phyloP scores from a whole-genome alignment of 2,329 filamentous ascomycete species.

The Colletotrichum brevisporum region DNA sequence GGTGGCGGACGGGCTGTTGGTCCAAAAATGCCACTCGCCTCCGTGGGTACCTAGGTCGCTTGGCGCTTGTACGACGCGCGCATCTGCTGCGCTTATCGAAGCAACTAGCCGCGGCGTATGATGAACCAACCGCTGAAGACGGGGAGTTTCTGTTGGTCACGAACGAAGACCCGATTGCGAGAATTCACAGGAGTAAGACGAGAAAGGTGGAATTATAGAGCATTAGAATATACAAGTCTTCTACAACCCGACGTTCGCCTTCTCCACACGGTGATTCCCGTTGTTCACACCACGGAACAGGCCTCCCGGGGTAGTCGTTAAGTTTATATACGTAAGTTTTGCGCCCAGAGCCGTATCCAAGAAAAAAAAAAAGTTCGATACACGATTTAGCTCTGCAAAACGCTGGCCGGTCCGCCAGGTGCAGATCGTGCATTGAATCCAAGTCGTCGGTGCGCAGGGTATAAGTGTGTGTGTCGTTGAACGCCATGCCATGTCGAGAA shows the following conservation, averaged over 20 bases:
- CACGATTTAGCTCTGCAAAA: slow-evolving; percentile 25
- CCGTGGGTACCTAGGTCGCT: too few relatives aligned
- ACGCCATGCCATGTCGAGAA: slow-evolving; percentile 40
- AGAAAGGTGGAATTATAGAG: slow-evolving; percentile 53
- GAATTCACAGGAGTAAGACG: background rate
- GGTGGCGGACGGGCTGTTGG: too few relatives aligned
- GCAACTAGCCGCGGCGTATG: too few relatives aligned
- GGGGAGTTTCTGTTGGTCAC: too few relatives aligned
- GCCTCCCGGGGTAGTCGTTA: slow-evolving; percentile 39
- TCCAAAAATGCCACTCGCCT: too few relatives aligned
- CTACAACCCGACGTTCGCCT: slow-evolving; percentile 38
- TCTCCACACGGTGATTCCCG: slow-evolving; percentile 38
- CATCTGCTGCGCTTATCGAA: too few relatives aligned
- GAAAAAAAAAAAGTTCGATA: slow-evolving; percentile 28
- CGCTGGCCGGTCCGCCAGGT: slow-evolving; percentile 23
- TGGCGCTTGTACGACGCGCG: too few relatives aligned
- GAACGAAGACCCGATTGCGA: background rate
- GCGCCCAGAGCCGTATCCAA: slow-evolving; percentile 37
- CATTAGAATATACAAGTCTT: slow-evolving; percentile 52
- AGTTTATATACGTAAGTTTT: slow-evolving; percentile 34
- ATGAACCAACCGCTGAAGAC: too few relatives aligned
- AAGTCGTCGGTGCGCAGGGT: slow-evolving; percentile 41
- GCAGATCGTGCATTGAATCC: slow-evolving; percentile 30
- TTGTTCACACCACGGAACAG: slow-evolving; percentile 37
- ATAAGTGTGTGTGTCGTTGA: slow-evolving; percentile 42